These are phyloP conservation scores for Solanum virginianum DNA, from an alignment of 257 asterid species.

Conservation along the genomic window DNA sequence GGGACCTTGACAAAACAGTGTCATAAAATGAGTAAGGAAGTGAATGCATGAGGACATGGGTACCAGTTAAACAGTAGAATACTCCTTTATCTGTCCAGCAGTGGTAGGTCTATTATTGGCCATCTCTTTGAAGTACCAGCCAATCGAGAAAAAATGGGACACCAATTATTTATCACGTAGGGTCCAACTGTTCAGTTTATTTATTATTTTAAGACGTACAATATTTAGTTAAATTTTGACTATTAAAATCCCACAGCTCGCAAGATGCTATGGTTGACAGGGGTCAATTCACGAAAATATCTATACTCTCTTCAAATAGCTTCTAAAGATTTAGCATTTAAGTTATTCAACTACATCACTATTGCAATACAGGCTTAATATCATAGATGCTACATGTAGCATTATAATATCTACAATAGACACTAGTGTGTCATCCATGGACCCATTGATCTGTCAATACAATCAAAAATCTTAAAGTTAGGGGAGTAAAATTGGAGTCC, in stretches of 20 bases:
- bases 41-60: background rate
- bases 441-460: too few species aligned
- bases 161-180: background rate
- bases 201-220: background rate
- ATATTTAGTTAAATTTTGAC: background rate
- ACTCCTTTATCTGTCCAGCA: background rate
- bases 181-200: background rate
- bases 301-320: background rate
- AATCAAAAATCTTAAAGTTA: too few species aligned
- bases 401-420: too few species aligned
- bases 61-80: background rate
- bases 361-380: too few species aligned
- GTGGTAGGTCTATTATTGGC: constrained; percentile 5
- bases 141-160: background rate
- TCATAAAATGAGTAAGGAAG: background rate
- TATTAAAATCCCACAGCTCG: background rate
- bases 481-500: too few species aligned
- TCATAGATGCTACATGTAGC: too few species aligned
- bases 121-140: background rate
- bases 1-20: background rate
- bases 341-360: too few species aligned
- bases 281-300: background rate
- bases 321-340: too few species aligned
- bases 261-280: background rate
- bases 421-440: too few species aligned